Conservation (phyloP, 1,139 yeast genomes). For the Kodamaea fungicola region DNA sequence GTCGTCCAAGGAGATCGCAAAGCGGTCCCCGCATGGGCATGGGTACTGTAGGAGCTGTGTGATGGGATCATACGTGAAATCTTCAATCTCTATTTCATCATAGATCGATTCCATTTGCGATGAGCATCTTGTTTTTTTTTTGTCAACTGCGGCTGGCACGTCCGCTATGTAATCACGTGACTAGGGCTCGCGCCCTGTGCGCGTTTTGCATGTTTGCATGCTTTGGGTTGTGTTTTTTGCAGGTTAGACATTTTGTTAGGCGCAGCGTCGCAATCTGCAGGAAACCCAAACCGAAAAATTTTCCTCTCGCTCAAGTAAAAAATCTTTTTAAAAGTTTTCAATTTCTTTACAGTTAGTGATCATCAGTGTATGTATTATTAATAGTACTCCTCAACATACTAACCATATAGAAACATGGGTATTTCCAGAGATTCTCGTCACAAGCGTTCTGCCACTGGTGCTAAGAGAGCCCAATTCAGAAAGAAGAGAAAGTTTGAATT, state of each 20-base stretch:
- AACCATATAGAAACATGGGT: conserved; percentile 65
- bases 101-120: conserved; percentile 58
- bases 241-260: conserved; percentile 4
- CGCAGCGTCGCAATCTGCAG: conserved; percentile 1
- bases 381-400: too few species aligned
- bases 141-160: too few species aligned
- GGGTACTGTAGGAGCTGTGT: conserved; percentile 88
- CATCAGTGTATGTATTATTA: conserved; percentile 14
- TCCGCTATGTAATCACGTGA: not conserved
- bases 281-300: conserved; percentile 6
- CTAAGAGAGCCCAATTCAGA: conserved; percentile 99
- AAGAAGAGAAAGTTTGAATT: conserved; percentile 99
- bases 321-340: conserved; percentile 12
- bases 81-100: conserved; percentile 96
- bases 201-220: not conserved
- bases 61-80: conserved; percentile 82
- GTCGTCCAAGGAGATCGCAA: conserved; percentile 84
- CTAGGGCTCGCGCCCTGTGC: conserved; percentile 11
- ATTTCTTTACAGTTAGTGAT: conserved; percentile 15
- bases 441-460: conserved; percentile 99
- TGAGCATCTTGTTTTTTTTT: not conserved
- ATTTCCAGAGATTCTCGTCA: conserved; percentile 99
- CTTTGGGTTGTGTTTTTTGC: not conserved
- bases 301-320: conserved; percentile 7
- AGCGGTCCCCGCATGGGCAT: conserved; percentile 97